These are phyloP conservation scores for Pythium chondricola DNA, from an alignment of 352 stramenopile genomes.

Conservation along the genomic window DNA sequence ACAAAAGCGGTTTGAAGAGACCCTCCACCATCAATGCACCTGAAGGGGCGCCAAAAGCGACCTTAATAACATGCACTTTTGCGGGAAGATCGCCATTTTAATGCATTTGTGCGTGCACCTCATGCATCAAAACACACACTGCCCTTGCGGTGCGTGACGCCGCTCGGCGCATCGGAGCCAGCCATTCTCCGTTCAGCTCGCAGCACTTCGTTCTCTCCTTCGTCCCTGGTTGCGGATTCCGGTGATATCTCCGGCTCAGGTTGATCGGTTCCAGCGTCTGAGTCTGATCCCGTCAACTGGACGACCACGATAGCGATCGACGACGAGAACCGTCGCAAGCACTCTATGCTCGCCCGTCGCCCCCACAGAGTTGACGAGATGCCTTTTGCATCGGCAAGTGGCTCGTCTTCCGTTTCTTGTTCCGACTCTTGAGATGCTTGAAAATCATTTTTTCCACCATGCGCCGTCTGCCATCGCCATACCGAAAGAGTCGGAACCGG, in stretches of 20 bases:
- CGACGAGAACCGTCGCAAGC: conserved; percentile 2
- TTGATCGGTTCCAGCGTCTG: conserved; percentile 6
- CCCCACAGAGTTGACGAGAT: not conserved
- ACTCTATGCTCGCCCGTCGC: conserved; percentile 1
- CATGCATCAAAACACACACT: conserved; percentile 12
- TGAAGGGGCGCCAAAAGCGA: too few relatives aligned
- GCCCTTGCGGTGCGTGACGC: conserved; percentile 3
- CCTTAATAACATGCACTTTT: too few relatives aligned
- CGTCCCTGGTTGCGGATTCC: too few relatives aligned
- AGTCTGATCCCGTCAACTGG: conserved; percentile 10
- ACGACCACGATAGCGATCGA: conserved; percentile 2
- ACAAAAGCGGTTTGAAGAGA: too few relatives aligned
- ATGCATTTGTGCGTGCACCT: too few relatives aligned
- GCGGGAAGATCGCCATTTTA: too few relatives aligned
- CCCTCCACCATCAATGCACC: not conserved
- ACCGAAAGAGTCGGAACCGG: not conserved
- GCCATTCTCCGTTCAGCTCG: too few relatives aligned
- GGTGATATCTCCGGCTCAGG: conserved; percentile 7
- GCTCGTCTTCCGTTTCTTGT: conserved; percentile 16
- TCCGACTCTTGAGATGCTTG: not conserved
- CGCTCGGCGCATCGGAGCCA: not conserved
- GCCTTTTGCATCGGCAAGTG: not conserved
- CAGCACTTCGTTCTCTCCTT: too few relatives aligned
- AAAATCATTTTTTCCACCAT: not conserved
- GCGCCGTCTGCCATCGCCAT: not conserved